Conservation (phyloP, 2,329 filamentous ascomycete genomes). For the Cercospora sp. region DNA sequence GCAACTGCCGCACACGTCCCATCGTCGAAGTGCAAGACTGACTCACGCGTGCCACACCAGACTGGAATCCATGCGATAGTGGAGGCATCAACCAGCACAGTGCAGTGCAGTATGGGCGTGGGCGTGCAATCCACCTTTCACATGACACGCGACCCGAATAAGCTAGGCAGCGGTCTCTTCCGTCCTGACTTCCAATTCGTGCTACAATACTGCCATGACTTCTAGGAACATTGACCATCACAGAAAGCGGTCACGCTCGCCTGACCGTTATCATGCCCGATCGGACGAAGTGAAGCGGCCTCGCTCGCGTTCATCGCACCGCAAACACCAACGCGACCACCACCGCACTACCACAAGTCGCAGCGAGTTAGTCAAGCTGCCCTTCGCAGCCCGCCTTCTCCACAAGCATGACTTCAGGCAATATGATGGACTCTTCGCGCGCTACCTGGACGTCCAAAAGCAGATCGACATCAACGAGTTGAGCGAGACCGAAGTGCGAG, state of each 20-base stretch:
- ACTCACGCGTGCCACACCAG: not conserved
- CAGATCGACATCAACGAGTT: slow-evolving; percentile 67
- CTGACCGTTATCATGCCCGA: slow-evolving; percentile 6
- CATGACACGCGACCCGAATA: not conserved
- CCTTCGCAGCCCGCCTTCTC: slow-evolving; percentile 51
- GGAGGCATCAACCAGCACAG: too few species aligned
- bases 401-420: slow-evolving; percentile 65
- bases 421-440: slow-evolving; percentile 72
- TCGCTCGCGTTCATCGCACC: slow-evolving; percentile 34
- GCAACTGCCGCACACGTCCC: not conserved
- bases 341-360: not conserved
- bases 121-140: not conserved
- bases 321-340: slow-evolving; percentile 14
- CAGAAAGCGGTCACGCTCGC: slow-evolving; percentile 34
- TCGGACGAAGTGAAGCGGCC: slow-evolving; percentile 26
- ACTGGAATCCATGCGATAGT: not conserved
- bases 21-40: not conserved
- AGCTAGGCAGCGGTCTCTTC: not conserved
- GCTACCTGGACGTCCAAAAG: slow-evolving; percentile 89
- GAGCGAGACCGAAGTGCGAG: slow-evolving; percentile 71
- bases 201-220: slow-evolving; percentile 8
- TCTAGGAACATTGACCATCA: slow-evolving; percentile 28
- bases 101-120: not conserved
- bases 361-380: slow-evolving; percentile 23
- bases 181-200: not conserved